phyloP scores from a whole-genome alignment of 2,329 filamentous ascomycete genomes.

The Fusarium illudens region DNA sequence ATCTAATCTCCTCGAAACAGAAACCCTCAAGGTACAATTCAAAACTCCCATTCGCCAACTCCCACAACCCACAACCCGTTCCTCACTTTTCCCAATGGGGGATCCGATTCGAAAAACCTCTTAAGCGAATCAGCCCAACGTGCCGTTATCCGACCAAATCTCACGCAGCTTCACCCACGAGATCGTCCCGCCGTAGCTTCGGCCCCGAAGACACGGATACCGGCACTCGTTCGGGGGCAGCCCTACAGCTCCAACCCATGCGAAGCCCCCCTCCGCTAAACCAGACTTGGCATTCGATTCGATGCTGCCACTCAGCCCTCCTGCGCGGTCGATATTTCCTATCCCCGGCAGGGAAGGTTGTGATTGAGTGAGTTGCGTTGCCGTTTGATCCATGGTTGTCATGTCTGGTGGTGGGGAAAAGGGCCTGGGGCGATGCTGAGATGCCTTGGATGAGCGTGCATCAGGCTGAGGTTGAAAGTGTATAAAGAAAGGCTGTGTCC shows the following conservation, averaged over 20 bases:
- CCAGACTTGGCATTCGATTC: slow-evolving; percentile 21
- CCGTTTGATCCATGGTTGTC: neutral
- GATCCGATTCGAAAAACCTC: neutral
- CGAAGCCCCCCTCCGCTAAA: slow-evolving; percentile 15
- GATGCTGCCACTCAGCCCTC: slow-evolving; percentile 6
- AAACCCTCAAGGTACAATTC: neutral
- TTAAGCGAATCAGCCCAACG: neutral
- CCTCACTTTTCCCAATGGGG: neutral
- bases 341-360: neutral
- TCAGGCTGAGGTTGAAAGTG: neutral
- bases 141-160: neutral
- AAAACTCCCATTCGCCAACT: neutral
- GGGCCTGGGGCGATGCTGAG: slow-evolving; percentile 14
- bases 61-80: neutral
- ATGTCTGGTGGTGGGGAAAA: neutral
- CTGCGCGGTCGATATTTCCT: neutral
- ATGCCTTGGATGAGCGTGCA: slow-evolving; percentile 10
- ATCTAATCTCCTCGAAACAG: neutral
- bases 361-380: neutral
- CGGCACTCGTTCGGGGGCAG: slow-evolving; percentile 15
- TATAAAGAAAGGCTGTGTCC: slow-evolving; percentile 27
- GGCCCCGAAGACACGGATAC: slow-evolving; percentile 6
- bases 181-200: neutral
- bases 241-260: slow-evolving; percentile 18
- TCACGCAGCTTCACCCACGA: neutral